These are phyloP conservation scores for Globisporangium nodosum DNA, from an alignment of 352 stramenopile genomes.

Conservation along the genomic window DNA sequence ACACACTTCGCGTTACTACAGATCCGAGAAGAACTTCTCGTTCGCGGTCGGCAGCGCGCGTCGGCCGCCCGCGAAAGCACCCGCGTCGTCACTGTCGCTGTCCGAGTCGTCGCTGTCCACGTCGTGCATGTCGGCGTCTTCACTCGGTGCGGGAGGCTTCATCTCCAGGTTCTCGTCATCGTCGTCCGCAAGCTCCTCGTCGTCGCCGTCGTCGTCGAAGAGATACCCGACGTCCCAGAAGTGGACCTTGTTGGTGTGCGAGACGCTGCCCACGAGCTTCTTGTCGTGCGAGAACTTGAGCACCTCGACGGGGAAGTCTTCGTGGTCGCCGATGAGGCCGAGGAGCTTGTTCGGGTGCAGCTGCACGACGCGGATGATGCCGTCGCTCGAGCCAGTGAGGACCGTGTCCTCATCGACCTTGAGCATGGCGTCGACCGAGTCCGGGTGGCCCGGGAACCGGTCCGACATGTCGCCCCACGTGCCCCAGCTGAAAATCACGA, in stretches of 20 bases:
- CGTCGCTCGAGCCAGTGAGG: constrained; percentile 94
- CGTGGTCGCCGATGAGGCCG: constrained; percentile 94
- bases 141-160: constrained; percentile 18
- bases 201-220: constrained; percentile 85
- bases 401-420: constrained; percentile 97
- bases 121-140: constrained; percentile 82
- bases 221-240: constrained; percentile 95
- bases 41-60: constrained; percentile 58
- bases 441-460: constrained; percentile 92
- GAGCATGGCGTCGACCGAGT: constrained; percentile 92
- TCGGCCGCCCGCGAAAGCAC: constrained; percentile 25
- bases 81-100: constrained; percentile 29
- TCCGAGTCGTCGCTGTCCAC: constrained; percentile 70
- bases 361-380: constrained; percentile 93
- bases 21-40: constrained; percentile 82
- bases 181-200: constrained; percentile 48
- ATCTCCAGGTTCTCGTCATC: constrained; percentile 29
- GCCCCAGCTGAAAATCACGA: constrained; percentile 94
- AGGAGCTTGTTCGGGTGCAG: constrained; percentile 95
- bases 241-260: constrained; percentile 92
- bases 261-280: constrained; percentile 90
- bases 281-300: constrained; percentile 85
- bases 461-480: constrained; percentile 96
- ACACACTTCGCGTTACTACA: constrained; percentile 29
- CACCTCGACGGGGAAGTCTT: constrained; percentile 94